Evolutionary conservation across 2,329 filamentous ascomycete genomes (phyloP).

Genomic region (Exophiala alcalophila): DNA sequence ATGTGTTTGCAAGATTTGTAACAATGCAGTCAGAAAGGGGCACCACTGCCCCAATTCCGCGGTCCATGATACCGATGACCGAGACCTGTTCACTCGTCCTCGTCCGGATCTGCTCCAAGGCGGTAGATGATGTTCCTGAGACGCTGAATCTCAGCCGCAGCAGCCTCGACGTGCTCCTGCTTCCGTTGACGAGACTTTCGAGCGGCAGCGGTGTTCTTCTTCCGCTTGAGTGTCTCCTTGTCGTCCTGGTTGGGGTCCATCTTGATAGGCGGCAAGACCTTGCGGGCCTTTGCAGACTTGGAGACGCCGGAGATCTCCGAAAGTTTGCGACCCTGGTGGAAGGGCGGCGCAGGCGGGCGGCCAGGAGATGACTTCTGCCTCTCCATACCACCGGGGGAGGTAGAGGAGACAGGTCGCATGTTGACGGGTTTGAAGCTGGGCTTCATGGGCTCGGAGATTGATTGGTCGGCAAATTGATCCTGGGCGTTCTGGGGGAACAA

Average conservation of each 20-base stretch:
- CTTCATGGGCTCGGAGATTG: constrained; percentile 28
- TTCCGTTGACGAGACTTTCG: constrained; percentile 85
- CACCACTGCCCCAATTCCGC: background rate
- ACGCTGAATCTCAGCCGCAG: constrained; percentile 50
- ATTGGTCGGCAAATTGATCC: constrained; percentile 31
- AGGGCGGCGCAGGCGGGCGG: constrained; percentile 33
- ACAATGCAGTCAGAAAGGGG: constrained; percentile 2
- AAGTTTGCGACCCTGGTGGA: constrained; percentile 55
- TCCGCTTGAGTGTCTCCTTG: constrained; percentile 78
- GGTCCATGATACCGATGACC: background rate
- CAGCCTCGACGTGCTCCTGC: constrained; percentile 67
- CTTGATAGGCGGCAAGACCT: constrained; percentile 69
- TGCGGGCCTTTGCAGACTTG: constrained; percentile 63
- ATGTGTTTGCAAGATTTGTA: constrained; percentile 10
- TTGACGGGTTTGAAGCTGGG: constrained; percentile 17
- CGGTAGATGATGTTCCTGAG: constrained; percentile 27
- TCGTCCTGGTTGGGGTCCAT: constrained; percentile 71
- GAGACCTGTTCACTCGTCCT: constrained; percentile 4
- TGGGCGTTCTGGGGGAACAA: constrained; percentile 28
- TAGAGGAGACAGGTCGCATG: constrained; percentile 6
- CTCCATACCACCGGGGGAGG: constrained; percentile 26
- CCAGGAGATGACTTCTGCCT: constrained; percentile 38
- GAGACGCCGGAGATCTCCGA: constrained; percentile 66
- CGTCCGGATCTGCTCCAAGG: constrained; percentile 29
- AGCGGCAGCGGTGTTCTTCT: constrained; percentile 82